Evolutionary conservation across 768 basidiomycete species (phyloP).

Genomic region (Pleurotus ostreatus): DNA sequence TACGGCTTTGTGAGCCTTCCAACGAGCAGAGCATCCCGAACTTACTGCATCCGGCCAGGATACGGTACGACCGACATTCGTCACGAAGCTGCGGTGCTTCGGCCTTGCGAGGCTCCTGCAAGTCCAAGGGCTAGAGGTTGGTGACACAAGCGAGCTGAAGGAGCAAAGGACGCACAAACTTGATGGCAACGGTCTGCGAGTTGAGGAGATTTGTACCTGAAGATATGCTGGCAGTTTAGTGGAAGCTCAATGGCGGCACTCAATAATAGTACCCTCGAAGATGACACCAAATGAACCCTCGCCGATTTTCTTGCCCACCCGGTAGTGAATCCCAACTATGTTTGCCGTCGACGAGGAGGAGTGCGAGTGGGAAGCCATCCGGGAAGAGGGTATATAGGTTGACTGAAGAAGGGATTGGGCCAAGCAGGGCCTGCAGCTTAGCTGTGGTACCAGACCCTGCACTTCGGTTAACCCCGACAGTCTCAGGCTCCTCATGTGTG

Average conservation of each 20-base stretch:
- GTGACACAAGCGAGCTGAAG: slow-evolving; percentile 12
- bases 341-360: slow-evolving; percentile 61
- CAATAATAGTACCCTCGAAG: slow-evolving; percentile 62
- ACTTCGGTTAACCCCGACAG: slow-evolving; percentile 4
- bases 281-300: slow-evolving; percentile 98
- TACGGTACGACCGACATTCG: slow-evolving; percentile 96
- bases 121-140: slow-evolving; percentile 10
- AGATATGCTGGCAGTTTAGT: slow-evolving; percentile 8
- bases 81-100: slow-evolving; percentile 98
- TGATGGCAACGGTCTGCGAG: slow-evolving; percentile 98
- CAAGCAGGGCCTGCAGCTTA: slow-evolving; percentile 25
- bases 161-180: slow-evolving; percentile 75
- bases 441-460: slow-evolving; percentile 11
- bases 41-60: slow-evolving; percentile 85
- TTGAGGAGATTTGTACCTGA: slow-evolving; percentile 96
- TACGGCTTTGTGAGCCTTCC: slow-evolving; percentile 3
- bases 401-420: slow-evolving; percentile 24
- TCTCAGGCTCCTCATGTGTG: background rate
- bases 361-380: slow-evolving; percentile 59
- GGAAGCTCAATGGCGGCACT: slow-evolving; percentile 1
- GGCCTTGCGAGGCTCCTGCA: slow-evolving; percentile 86
- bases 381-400: slow-evolving; percentile 20
- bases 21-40: slow-evolving; percentile 18
- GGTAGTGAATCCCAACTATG: slow-evolving; percentile 94
- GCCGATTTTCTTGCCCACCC: slow-evolving; percentile 98